phyloP scores from a whole-genome alignment of 2,329 filamentous ascomycete species.

The Beauveria australis region DNA sequence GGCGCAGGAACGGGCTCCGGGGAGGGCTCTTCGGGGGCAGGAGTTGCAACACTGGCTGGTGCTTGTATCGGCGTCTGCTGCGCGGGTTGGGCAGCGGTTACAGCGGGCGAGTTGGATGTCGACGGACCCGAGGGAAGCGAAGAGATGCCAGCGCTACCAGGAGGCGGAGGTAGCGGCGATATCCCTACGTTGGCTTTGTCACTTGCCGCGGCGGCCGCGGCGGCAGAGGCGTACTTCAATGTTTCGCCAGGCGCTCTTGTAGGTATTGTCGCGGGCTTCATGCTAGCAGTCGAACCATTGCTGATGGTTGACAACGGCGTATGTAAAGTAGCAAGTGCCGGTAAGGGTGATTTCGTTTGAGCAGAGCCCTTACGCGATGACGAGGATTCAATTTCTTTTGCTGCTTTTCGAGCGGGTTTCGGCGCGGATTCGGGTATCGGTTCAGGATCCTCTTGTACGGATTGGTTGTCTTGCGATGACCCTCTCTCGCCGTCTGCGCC shows the following conservation, averaged over 20 bases:
- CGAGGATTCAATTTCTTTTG: slow-evolving; percentile 45
- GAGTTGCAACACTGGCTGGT: slow-evolving; percentile 17
- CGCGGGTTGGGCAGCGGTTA: slow-evolving; percentile 38
- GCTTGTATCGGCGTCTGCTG: slow-evolving; percentile 18
- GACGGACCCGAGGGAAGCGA: slow-evolving; percentile 36
- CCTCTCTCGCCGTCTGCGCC: slow-evolving; percentile 71
- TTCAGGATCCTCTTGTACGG: slow-evolving; percentile 70
- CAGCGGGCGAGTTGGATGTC: slow-evolving; percentile 29
- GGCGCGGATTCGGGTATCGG: slow-evolving; percentile 43
- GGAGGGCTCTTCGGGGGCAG: slow-evolving; percentile 16
- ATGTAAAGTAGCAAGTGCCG: slow-evolving; percentile 85
- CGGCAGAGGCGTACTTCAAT: slow-evolving; percentile 93
- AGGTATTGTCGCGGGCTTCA: slow-evolving; percentile 90
- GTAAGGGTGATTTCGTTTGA: slow-evolving; percentile 87
- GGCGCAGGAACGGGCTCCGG: slow-evolving; percentile 17
- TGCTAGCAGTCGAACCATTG: slow-evolving; percentile 53
- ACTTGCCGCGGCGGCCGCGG: slow-evolving; percentile 83
- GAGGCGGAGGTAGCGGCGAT: slow-evolving; percentile 84
- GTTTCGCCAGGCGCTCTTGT: slow-evolving; percentile 80
- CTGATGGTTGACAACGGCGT: slow-evolving; percentile 56
- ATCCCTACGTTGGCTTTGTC: slow-evolving; percentile 87
- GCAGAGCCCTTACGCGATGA: slow-evolving; percentile 64
- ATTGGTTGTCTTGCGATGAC: slow-evolving; percentile 94
- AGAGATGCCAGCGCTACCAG: slow-evolving; percentile 46
- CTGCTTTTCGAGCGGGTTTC: slow-evolving; percentile 43